Evolutionary conservation across 441 rosid species (phyloP).

Genomic region (Gossypium gossypioides): DNA sequence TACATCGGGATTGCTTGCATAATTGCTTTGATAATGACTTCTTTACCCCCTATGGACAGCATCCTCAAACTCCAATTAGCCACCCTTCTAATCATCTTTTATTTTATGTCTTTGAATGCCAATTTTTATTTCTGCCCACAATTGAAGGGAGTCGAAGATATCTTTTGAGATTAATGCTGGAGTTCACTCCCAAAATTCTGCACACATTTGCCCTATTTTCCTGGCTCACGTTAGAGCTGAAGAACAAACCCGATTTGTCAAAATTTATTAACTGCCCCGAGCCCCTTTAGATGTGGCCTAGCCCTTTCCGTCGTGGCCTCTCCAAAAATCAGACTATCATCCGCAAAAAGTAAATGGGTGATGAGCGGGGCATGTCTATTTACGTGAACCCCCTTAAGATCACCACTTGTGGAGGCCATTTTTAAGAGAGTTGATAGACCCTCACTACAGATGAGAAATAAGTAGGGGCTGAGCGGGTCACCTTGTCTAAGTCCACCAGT

Average conservation of each 20-base stretch:
- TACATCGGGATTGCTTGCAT: neutral
- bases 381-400: neutral
- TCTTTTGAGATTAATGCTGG: too few species aligned
- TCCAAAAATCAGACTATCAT: neutral
- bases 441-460: too few species aligned
- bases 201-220: too few species aligned
- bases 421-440: too few species aligned
- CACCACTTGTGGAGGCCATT: neutral
- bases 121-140: neutral
- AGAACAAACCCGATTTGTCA: too few species aligned
- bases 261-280: neutral
- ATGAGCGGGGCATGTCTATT: neutral
- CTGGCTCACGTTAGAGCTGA: too few species aligned
- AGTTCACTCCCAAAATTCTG: too few species aligned
- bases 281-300: neutral
- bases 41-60: neutral
- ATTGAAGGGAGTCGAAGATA: neutral
- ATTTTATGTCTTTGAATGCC: neutral
- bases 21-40: neutral
- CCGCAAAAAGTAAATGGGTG: too few species aligned
- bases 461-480: too few species aligned
- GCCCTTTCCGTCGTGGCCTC: neutral
- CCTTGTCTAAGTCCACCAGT: neutral
- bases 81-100: too few species aligned
- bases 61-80: neutral